A percentile compares a stretch with the other conserved stretches of the same genome.
phyloP scores from a whole-genome alignment of 108 stramenopile species.

The Cyclotella baltica region DNA sequence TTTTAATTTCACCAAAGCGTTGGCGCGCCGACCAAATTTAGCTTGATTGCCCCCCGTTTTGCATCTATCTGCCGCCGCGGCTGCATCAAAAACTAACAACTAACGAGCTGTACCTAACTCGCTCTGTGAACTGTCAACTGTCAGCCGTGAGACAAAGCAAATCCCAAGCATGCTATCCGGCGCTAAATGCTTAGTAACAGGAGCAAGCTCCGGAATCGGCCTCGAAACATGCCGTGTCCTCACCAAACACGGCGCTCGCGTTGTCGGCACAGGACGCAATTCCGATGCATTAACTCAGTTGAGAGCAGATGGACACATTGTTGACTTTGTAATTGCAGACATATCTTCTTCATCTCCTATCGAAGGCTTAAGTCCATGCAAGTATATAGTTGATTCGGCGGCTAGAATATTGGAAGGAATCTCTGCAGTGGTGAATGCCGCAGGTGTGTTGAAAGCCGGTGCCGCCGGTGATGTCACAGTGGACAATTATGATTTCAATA shows the following conservation, averaged over 20 bases:
- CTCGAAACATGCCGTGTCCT: constrained; percentile 53
- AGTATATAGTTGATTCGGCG: constrained; percentile 54
- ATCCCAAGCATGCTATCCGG: background rate
- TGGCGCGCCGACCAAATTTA: too few species aligned
- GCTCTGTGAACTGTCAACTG: too few species aligned
- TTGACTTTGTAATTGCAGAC: constrained; percentile 61
- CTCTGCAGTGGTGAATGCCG: constrained; percentile 64
- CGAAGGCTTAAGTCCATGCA: constrained; percentile 17
- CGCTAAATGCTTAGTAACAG: constrained; percentile 60
- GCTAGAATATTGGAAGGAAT: constrained; percentile 45
- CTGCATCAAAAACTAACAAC: too few species aligned
- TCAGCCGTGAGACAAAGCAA: background rate
- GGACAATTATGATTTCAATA: constrained; percentile 63
- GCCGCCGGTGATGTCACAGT: constrained; percentile 46
- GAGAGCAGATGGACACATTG: constrained; percentile 36
- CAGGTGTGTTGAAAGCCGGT: constrained; percentile 64
- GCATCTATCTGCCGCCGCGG: too few species aligned
- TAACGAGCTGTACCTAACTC: too few species aligned
- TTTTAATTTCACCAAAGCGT: too few species aligned
- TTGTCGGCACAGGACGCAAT: constrained; percentile 62
- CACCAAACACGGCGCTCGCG: constrained; percentile 50
- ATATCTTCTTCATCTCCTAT: constrained; percentile 22
- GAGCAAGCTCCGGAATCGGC: constrained; percentile 70
- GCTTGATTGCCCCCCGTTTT: too few species aligned
- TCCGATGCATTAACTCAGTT: constrained; percentile 39